Base-by-base conservation (phyloP, 2,329 filamentous ascomycete species). In the Ceratocystis lukuohia region DNA sequence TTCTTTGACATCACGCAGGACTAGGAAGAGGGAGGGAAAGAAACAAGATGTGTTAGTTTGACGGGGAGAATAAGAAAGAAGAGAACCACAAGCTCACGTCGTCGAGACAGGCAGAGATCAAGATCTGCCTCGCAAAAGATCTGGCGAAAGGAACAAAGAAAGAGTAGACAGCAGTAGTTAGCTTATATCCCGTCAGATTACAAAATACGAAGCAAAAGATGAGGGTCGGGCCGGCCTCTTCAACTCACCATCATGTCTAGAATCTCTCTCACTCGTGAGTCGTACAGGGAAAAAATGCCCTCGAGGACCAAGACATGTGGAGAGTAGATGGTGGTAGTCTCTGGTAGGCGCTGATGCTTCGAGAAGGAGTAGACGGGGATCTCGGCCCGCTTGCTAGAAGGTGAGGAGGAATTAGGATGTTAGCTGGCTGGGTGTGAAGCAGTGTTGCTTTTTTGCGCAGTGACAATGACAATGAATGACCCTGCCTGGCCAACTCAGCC, bases 101-200 rank as follows among this genome's bases (percentile, higher is more conserved):
- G 82, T 76, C 93, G 82, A 30, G 92, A 93, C 61, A 99, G 80
- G 74, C 94, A 99, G 1, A 95, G 88, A 75, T 99, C 94, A 69
- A 88, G 87, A 75, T 99, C 94, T 50, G 94, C 95, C 76, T 97
- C 94, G 68, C 94, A 95, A 74, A 96, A 99, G 65, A 99, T 95
- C 88, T 85, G 70, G 45, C 37, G 37, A 25, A 50, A 45, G 10
- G 8, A 17, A 25, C 5, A 25, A 3, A 30, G 28, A 3, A 46
- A n/a, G 12, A 44, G 37, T 37, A 37, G 33, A 12, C 33, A 37
- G 6, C 22, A 41, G 5, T n/a, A 44, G 22, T 46, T 6, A 53
- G 48, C 7, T 12, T 41, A 25, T 53, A 20, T 53, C 20, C 3
- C 8, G 8, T 2, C 20, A 5, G 25, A 15, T 22, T 17, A 62